These are phyloP conservation scores for Megacollybia marginata DNA, from an alignment of 768 basidiomycete genomes.

Conservation along the genomic window DNA sequence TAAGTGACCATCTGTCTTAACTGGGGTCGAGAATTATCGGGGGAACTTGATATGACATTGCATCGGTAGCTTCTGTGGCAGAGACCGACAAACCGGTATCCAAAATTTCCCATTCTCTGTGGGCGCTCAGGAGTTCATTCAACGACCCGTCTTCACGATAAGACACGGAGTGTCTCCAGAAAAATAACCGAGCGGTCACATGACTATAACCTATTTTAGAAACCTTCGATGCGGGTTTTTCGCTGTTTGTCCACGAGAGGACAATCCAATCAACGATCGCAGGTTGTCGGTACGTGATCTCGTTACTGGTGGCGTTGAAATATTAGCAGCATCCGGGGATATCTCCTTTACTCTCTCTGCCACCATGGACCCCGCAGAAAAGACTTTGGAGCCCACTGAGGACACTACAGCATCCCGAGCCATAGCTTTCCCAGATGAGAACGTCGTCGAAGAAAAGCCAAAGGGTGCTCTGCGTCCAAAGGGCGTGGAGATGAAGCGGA, in stretches of 20 bases:
- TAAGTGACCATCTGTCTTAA: too few species aligned
- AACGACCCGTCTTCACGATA: too few species aligned
- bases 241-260: background rate
- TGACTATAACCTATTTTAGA: too few species aligned
- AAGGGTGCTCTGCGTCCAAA: constrained; percentile 31
- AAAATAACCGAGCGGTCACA: too few species aligned
- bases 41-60: too few species aligned
- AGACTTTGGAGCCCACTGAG: constrained; percentile 10
- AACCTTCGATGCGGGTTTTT: background rate
- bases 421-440: constrained; percentile 43
- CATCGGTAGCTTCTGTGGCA: too few species aligned
- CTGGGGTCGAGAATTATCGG: too few species aligned
- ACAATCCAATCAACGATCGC: background rate
- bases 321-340: background rate
- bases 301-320: background rate
- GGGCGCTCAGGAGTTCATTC: too few species aligned
- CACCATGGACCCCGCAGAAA: background rate
- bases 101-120: too few species aligned
- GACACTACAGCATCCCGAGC: constrained; percentile 31
- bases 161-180: too few species aligned
- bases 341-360: background rate
- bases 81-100: too few species aligned
- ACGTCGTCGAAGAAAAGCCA: constrained; percentile 31
- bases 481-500: constrained; percentile 53
- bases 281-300: background rate